Evolutionary conservation across 495 filamentous ascomycete species (phyloP).

Genomic region (Annulohypoxylon moriforme): DNA sequence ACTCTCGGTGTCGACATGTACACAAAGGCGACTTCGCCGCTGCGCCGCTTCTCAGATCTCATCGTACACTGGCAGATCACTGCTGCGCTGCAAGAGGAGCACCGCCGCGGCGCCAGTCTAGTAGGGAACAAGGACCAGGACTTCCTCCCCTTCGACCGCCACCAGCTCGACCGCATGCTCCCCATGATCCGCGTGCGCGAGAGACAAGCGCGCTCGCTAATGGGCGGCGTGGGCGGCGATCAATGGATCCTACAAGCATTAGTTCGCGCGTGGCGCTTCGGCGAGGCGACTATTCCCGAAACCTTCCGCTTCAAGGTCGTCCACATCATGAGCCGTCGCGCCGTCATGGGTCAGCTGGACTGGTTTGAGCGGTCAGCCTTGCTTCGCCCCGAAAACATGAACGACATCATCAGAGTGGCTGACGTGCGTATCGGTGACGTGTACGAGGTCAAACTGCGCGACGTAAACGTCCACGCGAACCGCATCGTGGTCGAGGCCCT

Average conservation of each 20-base stretch:
- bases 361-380: slow-evolving; percentile 54
- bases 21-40: slow-evolving; percentile 83
- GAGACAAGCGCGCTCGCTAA: slow-evolving; percentile 49
- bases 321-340: slow-evolving; percentile 27
- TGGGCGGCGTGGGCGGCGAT: slow-evolving; percentile 47
- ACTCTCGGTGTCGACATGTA: slow-evolving; percentile 76
- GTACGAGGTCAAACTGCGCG: slow-evolving; percentile 68
- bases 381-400: slow-evolving; percentile 49
- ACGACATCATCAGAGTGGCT: slow-evolving; percentile 46
- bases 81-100: slow-evolving; percentile 78
- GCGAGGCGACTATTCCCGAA: slow-evolving; percentile 69
- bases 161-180: slow-evolving; percentile 65
- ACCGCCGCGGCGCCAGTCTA: slow-evolving; percentile 63
- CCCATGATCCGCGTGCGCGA: slow-evolving; percentile 64
- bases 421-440: slow-evolving; percentile 61
- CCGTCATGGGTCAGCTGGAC: slow-evolving; percentile 48
- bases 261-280: slow-evolving; percentile 79
- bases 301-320: slow-evolving; percentile 67
- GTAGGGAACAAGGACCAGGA: slow-evolving; percentile 49
- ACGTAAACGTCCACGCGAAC: slow-evolving; percentile 64
- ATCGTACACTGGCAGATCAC: slow-evolving; percentile 94
- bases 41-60: slow-evolving; percentile 85
- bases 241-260: slow-evolving; percentile 76
- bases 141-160: slow-evolving; percentile 72
- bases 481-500: slow-evolving; percentile 65